Percentiles rank a stretch among this genome's conserved stretches.
Conservation (phyloP, 2,329 filamentous ascomycete species). For the Chrysosphaeria jannelii region DNA sequence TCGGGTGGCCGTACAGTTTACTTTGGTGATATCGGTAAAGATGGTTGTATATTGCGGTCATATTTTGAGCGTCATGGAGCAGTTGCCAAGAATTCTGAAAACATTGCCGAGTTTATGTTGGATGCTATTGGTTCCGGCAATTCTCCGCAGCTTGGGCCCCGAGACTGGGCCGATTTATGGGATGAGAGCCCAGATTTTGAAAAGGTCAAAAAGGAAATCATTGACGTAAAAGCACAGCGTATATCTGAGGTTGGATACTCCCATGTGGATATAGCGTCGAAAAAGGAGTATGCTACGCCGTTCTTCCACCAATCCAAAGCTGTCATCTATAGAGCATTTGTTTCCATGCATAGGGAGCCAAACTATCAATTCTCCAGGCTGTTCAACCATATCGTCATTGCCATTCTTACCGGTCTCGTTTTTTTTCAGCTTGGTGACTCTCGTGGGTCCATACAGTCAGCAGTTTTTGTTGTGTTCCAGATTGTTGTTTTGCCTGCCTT, state of each 20-base stretch:
- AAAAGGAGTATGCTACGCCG: constrained; percentile 54
- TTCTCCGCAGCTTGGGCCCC: constrained; percentile 22
- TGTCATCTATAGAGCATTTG: constrained; percentile 46
- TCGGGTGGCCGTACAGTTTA: constrained; percentile 53
- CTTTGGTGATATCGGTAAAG: constrained; percentile 45
- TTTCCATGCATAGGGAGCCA: constrained; percentile 77
- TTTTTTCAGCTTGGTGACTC: constrained; percentile 43
- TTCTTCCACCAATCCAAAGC: constrained; percentile 35
- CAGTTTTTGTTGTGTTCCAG: constrained; percentile 68
- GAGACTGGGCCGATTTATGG: constrained; percentile 34
- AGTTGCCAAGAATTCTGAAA: constrained; percentile 32
- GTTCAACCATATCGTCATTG: constrained; percentile 28
- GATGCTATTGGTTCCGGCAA: constrained; percentile 44
- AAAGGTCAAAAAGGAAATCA: constrained; percentile 23
- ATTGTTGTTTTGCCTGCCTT: constrained; percentile 38
- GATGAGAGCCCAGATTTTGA: constrained; percentile 23
- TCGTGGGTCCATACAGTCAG: constrained; percentile 52
- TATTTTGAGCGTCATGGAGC: constrained; percentile 47
- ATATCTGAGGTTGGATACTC: constrained; percentile 5
- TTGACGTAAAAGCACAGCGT: constrained; percentile 18
- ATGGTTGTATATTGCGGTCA: constrained; percentile 12
- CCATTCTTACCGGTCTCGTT: constrained; percentile 58
- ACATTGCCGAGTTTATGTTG: constrained; percentile 62
- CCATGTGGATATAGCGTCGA: constrained; percentile 14
- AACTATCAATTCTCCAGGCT: constrained; percentile 69